Conservation (phyloP, 192 early-diverging fungal species). For the Pilobolus umbonatus region DNA sequence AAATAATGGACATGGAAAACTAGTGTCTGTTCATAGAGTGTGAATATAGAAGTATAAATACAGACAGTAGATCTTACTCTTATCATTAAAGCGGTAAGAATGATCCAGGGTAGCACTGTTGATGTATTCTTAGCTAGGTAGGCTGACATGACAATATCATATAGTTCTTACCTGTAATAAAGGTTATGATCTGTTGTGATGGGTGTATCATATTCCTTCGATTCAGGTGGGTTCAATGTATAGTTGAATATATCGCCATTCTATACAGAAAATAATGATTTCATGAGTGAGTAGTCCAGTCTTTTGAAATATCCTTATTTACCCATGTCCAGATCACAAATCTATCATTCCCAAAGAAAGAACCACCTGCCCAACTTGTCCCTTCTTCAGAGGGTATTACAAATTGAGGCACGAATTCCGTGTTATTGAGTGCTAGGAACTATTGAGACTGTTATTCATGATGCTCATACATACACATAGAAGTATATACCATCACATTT, state of each 20-base stretch:
- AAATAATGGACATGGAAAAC: not conserved
- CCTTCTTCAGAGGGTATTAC: constrained; percentile 8
- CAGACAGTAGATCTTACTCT: not conserved
- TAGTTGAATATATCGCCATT: constrained; percentile 35
- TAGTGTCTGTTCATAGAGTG: not conserved
- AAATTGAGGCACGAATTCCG: constrained; percentile 17
- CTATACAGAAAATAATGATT: no score
- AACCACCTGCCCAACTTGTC: constrained; percentile 34
- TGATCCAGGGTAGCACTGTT: constrained; percentile 10
- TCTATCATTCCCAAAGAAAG: constrained; percentile 26
- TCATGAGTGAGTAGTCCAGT: not conserved
- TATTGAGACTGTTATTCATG: not conserved
- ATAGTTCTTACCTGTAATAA: constrained; percentile 27
- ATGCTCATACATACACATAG: no score
- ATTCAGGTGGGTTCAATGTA: constrained; percentile 20
- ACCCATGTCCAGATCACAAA: constrained; percentile 45
- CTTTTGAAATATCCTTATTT: constrained; percentile 3
- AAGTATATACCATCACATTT: constrained; percentile 22
- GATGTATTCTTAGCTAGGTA: not conserved
- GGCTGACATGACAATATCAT: no score
- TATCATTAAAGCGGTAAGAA: constrained; percentile 3
- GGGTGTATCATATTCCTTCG: not conserved
- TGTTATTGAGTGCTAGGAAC: constrained; percentile 6
- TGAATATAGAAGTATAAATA: not conserved
- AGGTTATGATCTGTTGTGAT: constrained; percentile 18